Evolutionary conservation across 768 basidiomycete species (phyloP), one percentile per base, ranked within the genome.

Genomic region (Lactarius quietus): DNA sequence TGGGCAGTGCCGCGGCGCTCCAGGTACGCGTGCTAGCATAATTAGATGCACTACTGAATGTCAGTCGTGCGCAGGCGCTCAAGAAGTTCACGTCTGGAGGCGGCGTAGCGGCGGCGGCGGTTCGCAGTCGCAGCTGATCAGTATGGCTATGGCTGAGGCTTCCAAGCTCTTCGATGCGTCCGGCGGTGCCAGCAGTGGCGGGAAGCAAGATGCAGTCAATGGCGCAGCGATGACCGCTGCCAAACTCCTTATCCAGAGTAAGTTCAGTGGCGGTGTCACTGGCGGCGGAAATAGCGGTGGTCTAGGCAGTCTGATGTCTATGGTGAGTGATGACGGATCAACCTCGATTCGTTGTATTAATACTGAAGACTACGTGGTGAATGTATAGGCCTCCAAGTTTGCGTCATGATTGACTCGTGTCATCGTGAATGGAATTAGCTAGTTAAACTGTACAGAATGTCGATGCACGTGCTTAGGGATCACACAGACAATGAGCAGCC

Each of bases 101-200:
- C 2, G 66, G 76, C 35, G 71, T n/a, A 64, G 73, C 6, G 76
- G 82, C 8, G 81, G 78, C 31, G 77, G 80, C 54, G 80, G 79
- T 57, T 80, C 83, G 73, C 85, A 84, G 43, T 57, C 52, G 15
- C 74, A 95, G 74, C 78, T 95, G 65, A 86, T 96, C 76, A 89
- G 89, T 71, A 75, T 93, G 75, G 93, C 94, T 5, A 93, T 96
- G 92, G 84, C 85, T 0, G 88, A 95, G 70, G 89, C 86, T 0
- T 78, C 83, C 18, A 89, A 91, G 73, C 76, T 92, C 57, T 90
- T 94, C 69, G 90, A 92, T 70, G 76, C 82, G 68, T 80, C 83
- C 29, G 89, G 88, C 23, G 85, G 86, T 9, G 81, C 84, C 4
- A 78, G 85, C 5, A 81, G 83, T 14, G 86, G 88, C 12, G 82